Evolutionary conservation across 1,284 basidiomycete genomes (phyloP).

Genomic region (Moesziomyces aphidis): DNA sequence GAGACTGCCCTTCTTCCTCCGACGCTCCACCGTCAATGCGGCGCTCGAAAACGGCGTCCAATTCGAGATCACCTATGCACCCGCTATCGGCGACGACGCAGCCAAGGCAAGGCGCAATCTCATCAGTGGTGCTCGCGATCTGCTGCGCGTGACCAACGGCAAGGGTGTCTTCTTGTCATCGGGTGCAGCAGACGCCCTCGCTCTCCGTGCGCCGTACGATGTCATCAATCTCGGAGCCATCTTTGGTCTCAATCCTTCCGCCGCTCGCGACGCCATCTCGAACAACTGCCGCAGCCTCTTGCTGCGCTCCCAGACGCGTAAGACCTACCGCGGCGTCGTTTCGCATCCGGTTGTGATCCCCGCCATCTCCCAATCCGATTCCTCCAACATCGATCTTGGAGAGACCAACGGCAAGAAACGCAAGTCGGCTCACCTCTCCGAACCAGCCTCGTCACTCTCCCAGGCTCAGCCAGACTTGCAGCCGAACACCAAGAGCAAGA

Average conservation of each 20-base stretch:
- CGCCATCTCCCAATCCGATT: not conserved
- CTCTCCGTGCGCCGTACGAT: constrained; percentile 60
- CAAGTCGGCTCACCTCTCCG: not conserved
- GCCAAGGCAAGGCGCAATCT: constrained; percentile 55
- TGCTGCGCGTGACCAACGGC: constrained; percentile 64
- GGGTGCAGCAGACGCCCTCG: constrained; percentile 47
- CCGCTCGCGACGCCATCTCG: constrained; percentile 57
- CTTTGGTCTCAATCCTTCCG: constrained; percentile 55
- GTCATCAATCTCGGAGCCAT: constrained; percentile 63
- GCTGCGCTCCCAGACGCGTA: constrained; percentile 54
- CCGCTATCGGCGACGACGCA: constrained; percentile 31
- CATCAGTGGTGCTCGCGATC: constrained; percentile 58
- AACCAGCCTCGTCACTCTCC: not conserved
- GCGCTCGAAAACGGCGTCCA: constrained; percentile 84
- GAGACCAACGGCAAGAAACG: not conserved
- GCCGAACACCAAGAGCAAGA: no score
- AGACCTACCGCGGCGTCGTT: constrained; percentile 53
- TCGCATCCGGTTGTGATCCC: constrained; percentile 31
- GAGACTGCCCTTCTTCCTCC: constrained; percentile 81
- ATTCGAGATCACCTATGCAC: constrained; percentile 80
- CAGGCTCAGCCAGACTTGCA: no score
- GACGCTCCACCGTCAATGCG: constrained; percentile 82
- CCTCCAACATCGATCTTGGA: not conserved
- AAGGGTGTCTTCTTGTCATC: constrained; percentile 63
- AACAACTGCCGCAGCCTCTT: constrained; percentile 52